A percentile compares a stretch with the other conserved stretches of the same genome.
These are phyloP conservation scores for Mallotus japonicus DNA, from an alignment of 441 rosid genomes.

Conservation along the genomic window DNA sequence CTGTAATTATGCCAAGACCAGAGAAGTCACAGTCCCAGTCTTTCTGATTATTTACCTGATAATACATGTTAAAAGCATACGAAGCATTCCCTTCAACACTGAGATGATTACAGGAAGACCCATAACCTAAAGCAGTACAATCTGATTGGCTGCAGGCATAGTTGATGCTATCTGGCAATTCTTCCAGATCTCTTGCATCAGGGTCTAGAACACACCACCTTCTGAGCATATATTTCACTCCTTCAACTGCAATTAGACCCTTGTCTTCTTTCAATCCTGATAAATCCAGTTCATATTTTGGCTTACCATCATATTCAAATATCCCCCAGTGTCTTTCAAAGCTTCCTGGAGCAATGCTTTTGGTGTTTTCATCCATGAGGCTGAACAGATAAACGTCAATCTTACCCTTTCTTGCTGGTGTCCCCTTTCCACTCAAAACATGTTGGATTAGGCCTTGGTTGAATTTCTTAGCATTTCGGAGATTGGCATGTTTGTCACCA, in stretches of 20 bases:
- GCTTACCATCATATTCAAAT: slow-evolving; percentile 66
- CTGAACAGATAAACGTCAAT: slow-evolving; percentile 66
- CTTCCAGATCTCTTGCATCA: slow-evolving; percentile 36
- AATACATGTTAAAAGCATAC: slow-evolving; percentile 82
- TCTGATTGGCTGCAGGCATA: slow-evolving; percentile 76
- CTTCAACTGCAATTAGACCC: slow-evolving; percentile 52
- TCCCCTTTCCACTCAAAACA: slow-evolving; percentile 52
- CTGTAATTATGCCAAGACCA: slow-evolving; percentile 39
- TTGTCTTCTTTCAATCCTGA: slow-evolving; percentile 39
- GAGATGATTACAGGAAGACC: slow-evolving; percentile 60
- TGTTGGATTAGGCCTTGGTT: slow-evolving; percentile 72
- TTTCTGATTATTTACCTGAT: slow-evolving; percentile 61
- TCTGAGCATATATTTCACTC: slow-evolving; percentile 54
- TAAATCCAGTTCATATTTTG: slow-evolving; percentile 54
- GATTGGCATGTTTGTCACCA: slow-evolving; percentile 59
- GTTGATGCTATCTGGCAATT: slow-evolving; percentile 30
- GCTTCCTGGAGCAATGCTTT: slow-evolving; percentile 63
- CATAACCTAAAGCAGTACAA: slow-evolving; percentile 74
- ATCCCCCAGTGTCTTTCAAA: slow-evolving; percentile 93
- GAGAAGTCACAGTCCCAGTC: slow-evolving; percentile 54
- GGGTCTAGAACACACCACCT: slow-evolving; percentile 76
- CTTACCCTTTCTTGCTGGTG: slow-evolving; percentile 56
- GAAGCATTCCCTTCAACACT: slow-evolving; percentile 63
- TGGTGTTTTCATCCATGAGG: slow-evolving; percentile 66
- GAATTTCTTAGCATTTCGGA: slow-evolving; percentile 53